A percentile compares a stretch with the other conserved stretches of the same genome.
Evolutionary conservation across 148 eudicot genomes (phyloP).

Genomic region (Chenopodium berlandieri): DNA sequence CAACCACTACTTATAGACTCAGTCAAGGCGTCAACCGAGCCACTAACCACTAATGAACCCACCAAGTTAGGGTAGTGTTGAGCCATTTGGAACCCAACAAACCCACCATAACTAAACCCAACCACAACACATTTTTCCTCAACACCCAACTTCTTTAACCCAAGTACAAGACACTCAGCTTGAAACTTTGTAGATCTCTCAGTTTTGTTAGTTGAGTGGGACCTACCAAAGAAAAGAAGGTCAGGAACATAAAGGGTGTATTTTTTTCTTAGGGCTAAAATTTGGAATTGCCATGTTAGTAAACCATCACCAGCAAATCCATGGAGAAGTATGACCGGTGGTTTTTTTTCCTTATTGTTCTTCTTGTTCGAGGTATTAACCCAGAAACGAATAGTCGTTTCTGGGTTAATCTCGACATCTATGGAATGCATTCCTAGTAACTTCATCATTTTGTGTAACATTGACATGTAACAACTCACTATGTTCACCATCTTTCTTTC

Average conservation of each 20-base stretch:
- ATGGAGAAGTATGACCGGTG: constrained; percentile 40
- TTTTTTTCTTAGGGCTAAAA: constrained; percentile 22
- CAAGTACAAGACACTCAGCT: constrained; percentile 47
- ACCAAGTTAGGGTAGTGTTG: constrained; percentile 45
- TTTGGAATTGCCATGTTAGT: constrained; percentile 46
- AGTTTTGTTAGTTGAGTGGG: constrained; percentile 18
- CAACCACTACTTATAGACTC: constrained; percentile 29
- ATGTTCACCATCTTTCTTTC: constrained; percentile 34
- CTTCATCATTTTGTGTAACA: constrained; percentile 32
- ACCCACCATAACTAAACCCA: constrained; percentile 64
- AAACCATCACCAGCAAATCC: constrained; percentile 45
- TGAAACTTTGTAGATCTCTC: constrained; percentile 40
- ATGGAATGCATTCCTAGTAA: constrained; percentile 33
- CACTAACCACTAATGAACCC: constrained; percentile 42
- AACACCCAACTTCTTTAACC: constrained; percentile 42
- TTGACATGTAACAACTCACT: constrained; percentile 16
- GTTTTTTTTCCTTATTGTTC: constrained; percentile 25
- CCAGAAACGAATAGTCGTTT: constrained; percentile 46
- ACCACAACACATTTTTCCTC: constrained; percentile 47
- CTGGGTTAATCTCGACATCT: constrained; percentile 40
- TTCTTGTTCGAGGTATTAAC: constrained; percentile 12
- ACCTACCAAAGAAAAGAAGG: constrained; percentile 51
- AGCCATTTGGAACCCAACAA: constrained; percentile 58
- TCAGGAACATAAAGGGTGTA: constrained; percentile 50
- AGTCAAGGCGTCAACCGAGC: constrained; percentile 29